phyloP scores from a whole-genome alignment of 805 yeast genomes.

The Cyberlindnera xylosilytica region DNA sequence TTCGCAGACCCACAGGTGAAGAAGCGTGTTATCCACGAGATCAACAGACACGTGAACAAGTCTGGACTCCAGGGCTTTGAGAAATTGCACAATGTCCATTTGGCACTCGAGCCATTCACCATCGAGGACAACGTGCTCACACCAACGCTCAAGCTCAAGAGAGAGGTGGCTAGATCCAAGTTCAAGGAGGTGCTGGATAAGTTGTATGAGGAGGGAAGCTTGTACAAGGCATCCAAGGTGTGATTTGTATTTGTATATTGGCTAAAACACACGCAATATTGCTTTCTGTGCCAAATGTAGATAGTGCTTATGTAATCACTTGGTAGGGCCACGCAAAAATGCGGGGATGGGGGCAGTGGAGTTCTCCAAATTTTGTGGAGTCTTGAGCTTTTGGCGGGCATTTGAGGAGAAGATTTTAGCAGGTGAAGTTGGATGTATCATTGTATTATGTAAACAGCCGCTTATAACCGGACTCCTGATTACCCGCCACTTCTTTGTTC shows the following conservation, averaged over 20 bases:
- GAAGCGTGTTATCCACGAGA: conserved; percentile 7
- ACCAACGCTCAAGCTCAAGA: conserved; percentile 59
- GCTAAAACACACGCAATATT: no score
- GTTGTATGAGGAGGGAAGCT: conserved; percentile 50
- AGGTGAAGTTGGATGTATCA: no score
- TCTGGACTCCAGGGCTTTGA: conserved; percentile 39
- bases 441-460: no score
- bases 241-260: not conserved
- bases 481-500: no score
- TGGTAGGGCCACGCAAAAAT: not conserved
- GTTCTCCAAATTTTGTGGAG: no score
- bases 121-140: conserved; percentile 59
- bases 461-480: no score
- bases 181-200: conserved; percentile 38
- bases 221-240: conserved; percentile 16
- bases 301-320: not conserved
- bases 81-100: conserved; percentile 49
- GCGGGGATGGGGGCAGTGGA: not conserved
- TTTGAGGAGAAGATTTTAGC: not conserved
- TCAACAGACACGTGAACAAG: conserved; percentile 7
- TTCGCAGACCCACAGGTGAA: conserved; percentile 5
- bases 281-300: no score
- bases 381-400: no score
- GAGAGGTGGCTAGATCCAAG: conserved; percentile 44
- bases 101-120: conserved; percentile 57